Conservation (phyloP, 352 stramenopile genomes). For the Globisporangium cederbergense region DNA sequence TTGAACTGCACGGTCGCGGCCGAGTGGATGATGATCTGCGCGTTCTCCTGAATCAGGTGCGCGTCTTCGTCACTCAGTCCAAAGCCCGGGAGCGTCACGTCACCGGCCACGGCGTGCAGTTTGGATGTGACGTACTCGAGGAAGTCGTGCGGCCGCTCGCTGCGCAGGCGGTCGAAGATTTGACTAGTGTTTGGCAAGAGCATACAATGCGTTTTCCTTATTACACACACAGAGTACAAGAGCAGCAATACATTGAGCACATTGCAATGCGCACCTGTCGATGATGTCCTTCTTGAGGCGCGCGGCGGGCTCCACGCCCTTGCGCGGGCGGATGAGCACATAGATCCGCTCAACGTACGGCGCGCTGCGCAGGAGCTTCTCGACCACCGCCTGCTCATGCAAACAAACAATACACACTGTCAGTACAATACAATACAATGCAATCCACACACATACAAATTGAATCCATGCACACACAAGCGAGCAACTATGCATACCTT, state of each 20-base stretch:
- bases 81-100: constrained; percentile 66
- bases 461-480: not conserved
- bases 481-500: constrained; percentile 44
- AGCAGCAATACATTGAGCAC: not conserved
- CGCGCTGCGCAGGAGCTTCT: constrained; percentile 75
- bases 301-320: constrained; percentile 46
- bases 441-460: not conserved
- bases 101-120: constrained; percentile 56
- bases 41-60: constrained; percentile 29
- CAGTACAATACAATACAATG: not conserved
- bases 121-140: constrained; percentile 49
- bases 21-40: constrained; percentile 83
- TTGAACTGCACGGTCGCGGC: constrained; percentile 85
- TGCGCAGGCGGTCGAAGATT: constrained; percentile 69
- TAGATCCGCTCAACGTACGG: constrained; percentile 64
- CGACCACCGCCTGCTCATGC: constrained; percentile 52
- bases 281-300: constrained; percentile 79
- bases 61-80: constrained; percentile 50
- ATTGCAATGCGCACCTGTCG: constrained; percentile 24
- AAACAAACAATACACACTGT: not conserved
- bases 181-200: constrained; percentile 23
- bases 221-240: not conserved
- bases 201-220: not conserved
- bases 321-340: constrained; percentile 76
- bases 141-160: constrained; percentile 44